These are phyloP conservation scores for Adansonia madagascariensis DNA, from an alignment of 441 rosid species.

Conservation along the genomic window DNA sequence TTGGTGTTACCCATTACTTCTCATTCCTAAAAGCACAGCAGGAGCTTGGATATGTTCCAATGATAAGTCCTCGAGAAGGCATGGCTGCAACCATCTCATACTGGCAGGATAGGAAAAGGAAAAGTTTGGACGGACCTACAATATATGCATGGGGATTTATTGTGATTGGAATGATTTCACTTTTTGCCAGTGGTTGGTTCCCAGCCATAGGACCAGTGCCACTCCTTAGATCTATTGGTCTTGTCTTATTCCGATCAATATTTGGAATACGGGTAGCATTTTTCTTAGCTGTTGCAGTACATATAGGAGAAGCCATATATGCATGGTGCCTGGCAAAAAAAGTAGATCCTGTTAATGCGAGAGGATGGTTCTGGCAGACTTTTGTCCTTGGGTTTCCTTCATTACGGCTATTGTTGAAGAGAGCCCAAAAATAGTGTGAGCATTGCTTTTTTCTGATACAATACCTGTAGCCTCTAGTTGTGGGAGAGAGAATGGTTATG, in stretches of 20 bases:
- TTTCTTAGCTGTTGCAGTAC: slow-evolving; percentile 39
- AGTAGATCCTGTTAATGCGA: slow-evolving; percentile 76
- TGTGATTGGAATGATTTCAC: slow-evolving; percentile 52
- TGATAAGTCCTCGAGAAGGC: slow-evolving; percentile 77
- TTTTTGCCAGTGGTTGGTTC: slow-evolving; percentile 64
- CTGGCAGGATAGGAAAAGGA: slow-evolving; percentile 75
- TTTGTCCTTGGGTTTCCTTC: slow-evolving; percentile 69
- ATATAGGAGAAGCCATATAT: slow-evolving; percentile 60
- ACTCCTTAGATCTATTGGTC: slow-evolving; percentile 50
- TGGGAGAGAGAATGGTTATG: not conserved
- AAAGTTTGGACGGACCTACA: slow-evolving; percentile 79
- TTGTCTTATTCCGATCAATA: slow-evolving; percentile 62
- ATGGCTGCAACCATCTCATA: slow-evolving; percentile 87
- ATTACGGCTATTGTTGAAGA: slow-evolving; percentile 65
- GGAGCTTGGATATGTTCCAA: slow-evolving; percentile 89
- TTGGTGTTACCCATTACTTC: slow-evolving; percentile 89
- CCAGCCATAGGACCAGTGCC: slow-evolving; percentile 75
- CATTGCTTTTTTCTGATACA: not conserved
- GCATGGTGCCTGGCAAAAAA: slow-evolving; percentile 73
- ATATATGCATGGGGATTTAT: slow-evolving; percentile 60
- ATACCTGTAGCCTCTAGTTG: too few relatives aligned
- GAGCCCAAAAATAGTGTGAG: slow-evolving; percentile 42
- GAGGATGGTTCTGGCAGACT: slow-evolving; percentile 93
- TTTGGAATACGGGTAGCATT: slow-evolving; percentile 46
- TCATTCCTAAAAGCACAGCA: slow-evolving; percentile 83